A percentile compares a stretch with the other conserved stretches of the same genome.
Conservation (phyloP, 768 basidiomycete species). For the Lactifluus hygrophoroides region DNA sequence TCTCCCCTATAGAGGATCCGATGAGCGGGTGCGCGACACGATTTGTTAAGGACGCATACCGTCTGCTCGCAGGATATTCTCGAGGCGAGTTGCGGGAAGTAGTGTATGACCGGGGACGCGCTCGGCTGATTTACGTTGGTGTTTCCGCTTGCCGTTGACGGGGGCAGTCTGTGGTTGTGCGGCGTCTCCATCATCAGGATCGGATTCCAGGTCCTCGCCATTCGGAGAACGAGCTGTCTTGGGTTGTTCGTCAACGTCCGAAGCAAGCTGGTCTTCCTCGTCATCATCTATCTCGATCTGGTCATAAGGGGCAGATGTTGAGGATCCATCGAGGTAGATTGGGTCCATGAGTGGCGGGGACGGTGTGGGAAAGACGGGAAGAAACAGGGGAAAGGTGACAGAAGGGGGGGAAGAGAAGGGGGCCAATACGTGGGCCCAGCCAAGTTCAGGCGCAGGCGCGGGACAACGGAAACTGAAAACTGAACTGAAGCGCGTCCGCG, state of each 20-base stretch:
- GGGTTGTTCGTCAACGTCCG: conserved; percentile 16
- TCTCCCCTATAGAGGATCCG: conserved; percentile 9
- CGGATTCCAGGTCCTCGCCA: conserved; percentile 20
- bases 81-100: conserved; percentile 16
- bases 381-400: conserved; percentile 7
- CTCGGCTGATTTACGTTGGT: conserved; percentile 16
- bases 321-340: conserved; percentile 18
- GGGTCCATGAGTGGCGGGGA: conserved; percentile 18
- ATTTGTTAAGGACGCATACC: conserved; percentile 7
- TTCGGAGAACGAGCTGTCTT: neutral
- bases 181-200: conserved; percentile 16
- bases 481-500: conserved; percentile 6
- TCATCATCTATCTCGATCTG: conserved; percentile 21
- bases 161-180: neutral
- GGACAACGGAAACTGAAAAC: neutral
- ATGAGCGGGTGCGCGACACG: neutral
- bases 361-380: neutral
- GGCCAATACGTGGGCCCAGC: no score
- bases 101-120: conserved; percentile 19
- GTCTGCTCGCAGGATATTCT: conserved; percentile 20
- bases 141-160: conserved; percentile 14
- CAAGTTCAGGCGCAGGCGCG: neutral
- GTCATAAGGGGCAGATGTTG: conserved; percentile 6
- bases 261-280: conserved; percentile 21
- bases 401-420: neutral